Percentiles rank a stretch among this genome's conserved stretches.
Conservation (phyloP, 495 filamentous ascomycete species). For the Neurospora sp. region DNA sequence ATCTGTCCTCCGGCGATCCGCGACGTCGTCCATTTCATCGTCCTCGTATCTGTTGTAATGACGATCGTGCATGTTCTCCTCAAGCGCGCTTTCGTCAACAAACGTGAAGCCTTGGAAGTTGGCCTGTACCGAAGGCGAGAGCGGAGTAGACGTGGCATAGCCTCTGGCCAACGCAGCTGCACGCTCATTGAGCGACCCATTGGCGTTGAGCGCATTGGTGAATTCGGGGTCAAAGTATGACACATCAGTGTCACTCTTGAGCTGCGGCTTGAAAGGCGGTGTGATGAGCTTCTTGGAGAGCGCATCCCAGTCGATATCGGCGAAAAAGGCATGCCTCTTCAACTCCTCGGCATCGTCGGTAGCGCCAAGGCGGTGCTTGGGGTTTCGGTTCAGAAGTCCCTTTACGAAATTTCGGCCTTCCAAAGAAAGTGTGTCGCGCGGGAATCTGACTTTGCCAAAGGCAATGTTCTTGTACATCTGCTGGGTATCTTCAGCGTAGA, state of each 20-base stretch:
- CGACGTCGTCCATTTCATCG: constrained; percentile 41
- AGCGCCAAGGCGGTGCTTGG: constrained; percentile 87
- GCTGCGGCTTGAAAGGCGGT: constrained; percentile 96
- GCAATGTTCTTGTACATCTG: constrained; percentile 99
- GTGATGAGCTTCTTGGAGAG: constrained; percentile 81
- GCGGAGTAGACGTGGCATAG: constrained; percentile 70
- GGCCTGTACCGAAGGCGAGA: constrained; percentile 90
- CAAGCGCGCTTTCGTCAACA: constrained; percentile 92
- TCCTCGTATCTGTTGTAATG: constrained; percentile 63
- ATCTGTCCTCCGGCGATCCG: constrained; percentile 36
- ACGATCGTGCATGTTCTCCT: constrained; percentile 67
- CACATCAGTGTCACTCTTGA: constrained; percentile 89
- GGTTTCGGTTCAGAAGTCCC: constrained; percentile 91
- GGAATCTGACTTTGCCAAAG: constrained; percentile 95
- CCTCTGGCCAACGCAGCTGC: constrained; percentile 72
- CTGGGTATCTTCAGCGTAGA: constrained; percentile 97
- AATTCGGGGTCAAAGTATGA: constrained; percentile 99
- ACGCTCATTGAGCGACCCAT: constrained; percentile 79
- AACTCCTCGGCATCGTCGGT: constrained; percentile 88
- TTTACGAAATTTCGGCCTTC: constrained; percentile 98
- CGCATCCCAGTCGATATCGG: constrained; percentile 83
- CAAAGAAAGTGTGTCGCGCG: constrained; percentile 81
- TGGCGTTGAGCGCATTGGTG: constrained; percentile 79
- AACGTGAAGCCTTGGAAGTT: constrained; percentile 98
- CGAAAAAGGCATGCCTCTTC: constrained; percentile 89